Base-by-base conservation (phyloP, 1,284 basidiomycete species). In the Dichomitus squalens region DNA sequence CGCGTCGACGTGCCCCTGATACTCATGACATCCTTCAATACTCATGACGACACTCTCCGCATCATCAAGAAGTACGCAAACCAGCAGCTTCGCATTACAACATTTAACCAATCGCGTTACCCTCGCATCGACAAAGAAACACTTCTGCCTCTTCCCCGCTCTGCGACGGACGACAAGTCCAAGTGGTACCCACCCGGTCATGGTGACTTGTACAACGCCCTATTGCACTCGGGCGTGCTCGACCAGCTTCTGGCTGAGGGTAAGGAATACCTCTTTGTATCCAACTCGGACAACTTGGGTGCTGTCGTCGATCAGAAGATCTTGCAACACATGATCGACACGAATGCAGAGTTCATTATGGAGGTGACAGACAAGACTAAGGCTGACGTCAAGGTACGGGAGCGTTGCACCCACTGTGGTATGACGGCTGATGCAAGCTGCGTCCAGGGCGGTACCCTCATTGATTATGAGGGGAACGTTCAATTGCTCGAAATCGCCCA, bases 361-460 rank as follows among this genome's bases (percentile, higher is more conserved):
- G 96, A 99, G 78, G 95, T 99, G 64, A 99, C 97, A 4, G 96
- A 99, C 84, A 99, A 99, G 88, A 99, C 97, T 72, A 99, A 99
- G 84, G 97, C 97, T 58, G 96, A 99, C 75, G 90, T 99, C 79
- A 99, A 99, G 82, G 70, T 81, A 75, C 18, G 56, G n/a, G n/a
- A 56, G 12, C 33, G n/a, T n/a, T n/a, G 23, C 49, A 29, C n/a
- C n/a, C n/a, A n/a, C n/a, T n/a, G n/a, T n/a, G n/a, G n/a, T n/a
- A n/a, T n/a, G n/a, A n/a, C n/a, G 4, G 20, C 21, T 46, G 20
- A 20, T n/a, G 25, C 16, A 40, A 29, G 49, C 23, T 12, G 12
- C 12, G 20, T n/a, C 27, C 50, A 83, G 87, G 97, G 97, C 84
- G 97, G 97, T 78, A 99, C 97, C 51, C 84, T 97, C 68, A 95